phyloP scores from a whole-genome alignment of 1,139 yeast genomes.

The Lodderomyces elongisporus region DNA sequence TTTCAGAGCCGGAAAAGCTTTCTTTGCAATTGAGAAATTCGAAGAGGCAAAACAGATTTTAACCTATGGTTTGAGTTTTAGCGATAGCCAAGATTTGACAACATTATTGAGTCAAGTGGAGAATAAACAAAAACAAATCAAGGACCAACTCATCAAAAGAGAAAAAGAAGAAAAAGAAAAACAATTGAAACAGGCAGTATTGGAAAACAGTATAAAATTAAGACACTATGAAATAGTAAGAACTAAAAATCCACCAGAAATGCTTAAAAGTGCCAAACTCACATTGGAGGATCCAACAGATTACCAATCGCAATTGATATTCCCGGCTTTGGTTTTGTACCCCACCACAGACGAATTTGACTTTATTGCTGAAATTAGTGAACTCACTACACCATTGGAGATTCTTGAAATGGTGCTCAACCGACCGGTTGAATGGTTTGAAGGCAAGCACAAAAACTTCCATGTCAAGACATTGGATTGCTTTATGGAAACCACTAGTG shows the following conservation, averaged over 20 bases:
- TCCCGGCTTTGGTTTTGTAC: slow-evolving; percentile 77
- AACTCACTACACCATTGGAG: slow-evolving; percentile 58
- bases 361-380: slow-evolving; percentile 69
- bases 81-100: slow-evolving; percentile 52
- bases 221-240: slow-evolving; percentile 50
- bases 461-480: slow-evolving; percentile 57
- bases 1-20: slow-evolving; percentile 81
- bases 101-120: slow-evolving; percentile 36
- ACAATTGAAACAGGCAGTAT: slow-evolving; percentile 27
- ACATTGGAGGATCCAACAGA: slow-evolving; percentile 67
- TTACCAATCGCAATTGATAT: slow-evolving; percentile 69
- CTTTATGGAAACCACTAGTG: slow-evolving; percentile 75
- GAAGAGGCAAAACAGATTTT: slow-evolving; percentile 72
- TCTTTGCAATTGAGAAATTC: slow-evolving; percentile 55
- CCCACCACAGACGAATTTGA: slow-evolving; percentile 87
- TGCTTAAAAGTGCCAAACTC: slow-evolving; percentile 43
- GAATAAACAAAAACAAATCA: slow-evolving; percentile 33
- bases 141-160: slow-evolving; percentile 25
- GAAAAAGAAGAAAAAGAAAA: slow-evolving; percentile 31
- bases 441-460: slow-evolving; percentile 59
- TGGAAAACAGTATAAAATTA: slow-evolving; percentile 49
- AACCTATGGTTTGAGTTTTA: slow-evolving; percentile 59
- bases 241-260: slow-evolving; percentile 48
- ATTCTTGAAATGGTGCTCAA: slow-evolving; percentile 52
- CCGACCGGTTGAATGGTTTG: slow-evolving; percentile 71